Percentiles rank a stretch among this genome's conserved stretches.
These are phyloP conservation scores for Adenanthera pavonina DNA, from an alignment of 306 rosid genomes.

Conservation along the genomic window DNA sequence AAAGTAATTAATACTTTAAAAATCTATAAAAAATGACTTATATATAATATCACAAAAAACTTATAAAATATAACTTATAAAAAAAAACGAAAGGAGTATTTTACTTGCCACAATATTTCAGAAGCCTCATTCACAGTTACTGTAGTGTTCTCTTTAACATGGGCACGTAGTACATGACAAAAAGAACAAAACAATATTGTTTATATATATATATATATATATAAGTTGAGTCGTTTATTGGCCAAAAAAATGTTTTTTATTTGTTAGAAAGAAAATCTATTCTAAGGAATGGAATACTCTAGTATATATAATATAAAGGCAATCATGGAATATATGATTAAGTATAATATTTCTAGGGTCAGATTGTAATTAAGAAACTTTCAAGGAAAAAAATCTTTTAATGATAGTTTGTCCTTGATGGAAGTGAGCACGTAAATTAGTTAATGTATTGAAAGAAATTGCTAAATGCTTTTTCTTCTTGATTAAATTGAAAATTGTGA, in stretches of 20 bases:
- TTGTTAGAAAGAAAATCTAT: neutral
- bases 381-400: neutral
- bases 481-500: no score
- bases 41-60: no score
- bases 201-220: neutral
- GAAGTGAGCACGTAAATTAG: neutral
- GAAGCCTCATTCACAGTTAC: slow-evolving; percentile 15
- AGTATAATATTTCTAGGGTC: neutral
- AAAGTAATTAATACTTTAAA: no score
- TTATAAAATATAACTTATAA: no score
- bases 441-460: neutral
- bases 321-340: neutral
- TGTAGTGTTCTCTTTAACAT: no score
- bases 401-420: neutral
- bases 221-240: neutral
- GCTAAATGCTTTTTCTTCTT: no score
- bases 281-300: neutral
- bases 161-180: slow-evolving; percentile 33
- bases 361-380: neutral
- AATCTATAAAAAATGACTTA: no score
- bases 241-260: neutral
- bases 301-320: neutral
- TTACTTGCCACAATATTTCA: neutral
- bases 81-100: no score
- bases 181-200: neutral